Evolutionary conservation across 2,329 filamentous ascomycete species (phyloP).

Genomic region (Zymoseptoria passerinii): DNA sequence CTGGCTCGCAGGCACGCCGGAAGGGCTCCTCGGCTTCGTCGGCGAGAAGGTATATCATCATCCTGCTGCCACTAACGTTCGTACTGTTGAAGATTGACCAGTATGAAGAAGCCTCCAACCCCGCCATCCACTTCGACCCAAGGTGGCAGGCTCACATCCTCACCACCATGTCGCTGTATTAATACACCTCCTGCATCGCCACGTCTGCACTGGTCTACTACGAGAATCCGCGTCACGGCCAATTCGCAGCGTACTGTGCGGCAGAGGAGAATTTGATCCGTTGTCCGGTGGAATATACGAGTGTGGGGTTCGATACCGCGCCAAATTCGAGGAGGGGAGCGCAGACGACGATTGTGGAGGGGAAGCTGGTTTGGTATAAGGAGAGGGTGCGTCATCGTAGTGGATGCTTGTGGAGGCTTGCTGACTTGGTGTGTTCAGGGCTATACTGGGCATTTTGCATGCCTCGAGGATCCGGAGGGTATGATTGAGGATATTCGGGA

Average conservation of each 20-base stretch:
- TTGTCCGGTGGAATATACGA: slow-evolving; percentile 32
- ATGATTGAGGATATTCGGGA: slow-evolving; percentile 25
- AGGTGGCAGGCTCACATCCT: slow-evolving; percentile 29
- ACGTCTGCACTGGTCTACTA: slow-evolving; percentile 33
- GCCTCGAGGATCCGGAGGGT: slow-evolving; percentile 23
- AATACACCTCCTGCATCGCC: slow-evolving; percentile 33
- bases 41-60: slow-evolving; percentile 31
- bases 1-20: slow-evolving; percentile 36
- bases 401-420: background rate
- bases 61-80: background rate
- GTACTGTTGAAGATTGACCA: too few species aligned
- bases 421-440: slow-evolving; percentile 3
- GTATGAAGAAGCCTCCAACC: slow-evolving; percentile 33
- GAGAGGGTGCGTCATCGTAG: slow-evolving; percentile 13
- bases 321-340: slow-evolving; percentile 30
- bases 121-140: slow-evolving; percentile 26
- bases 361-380: slow-evolving; percentile 33
- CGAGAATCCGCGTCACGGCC: slow-evolving; percentile 33
- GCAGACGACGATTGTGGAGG: slow-evolving; percentile 22
- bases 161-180: slow-evolving; percentile 31
- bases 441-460: slow-evolving; percentile 24
- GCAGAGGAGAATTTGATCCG: slow-evolving; percentile 31
- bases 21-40: slow-evolving; percentile 38
- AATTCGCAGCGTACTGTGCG: slow-evolving; percentile 32
- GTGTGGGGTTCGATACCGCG: slow-evolving; percentile 32